Evolutionary conservation across 139 green algal species (phyloP), one percentile per base, ranked within the genome.

Genomic region (Haematococcus lacustris): DNA sequence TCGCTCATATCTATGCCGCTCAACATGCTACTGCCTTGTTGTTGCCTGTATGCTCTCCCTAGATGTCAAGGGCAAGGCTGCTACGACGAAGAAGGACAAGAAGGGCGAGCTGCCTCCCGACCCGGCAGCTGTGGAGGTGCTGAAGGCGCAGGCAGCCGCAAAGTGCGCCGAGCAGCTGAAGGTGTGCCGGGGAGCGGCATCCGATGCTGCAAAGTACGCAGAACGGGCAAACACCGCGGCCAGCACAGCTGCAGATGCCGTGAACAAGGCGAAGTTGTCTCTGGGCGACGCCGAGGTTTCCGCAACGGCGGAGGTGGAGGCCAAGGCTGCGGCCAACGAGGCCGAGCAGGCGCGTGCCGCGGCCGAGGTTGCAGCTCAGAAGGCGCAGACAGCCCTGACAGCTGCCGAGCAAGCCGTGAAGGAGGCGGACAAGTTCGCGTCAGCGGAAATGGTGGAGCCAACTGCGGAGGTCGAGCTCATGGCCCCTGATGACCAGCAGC

Each of bases 81-180:
- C 9, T 26, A 4, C 53, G 21, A n/a, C 25, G 3, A 67, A 38
- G 60, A 67, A 59, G 26, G 65, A 17, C 65, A 71, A 71, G 39
- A 80, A 78, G 63, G 74, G 73, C 35, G 84, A 86, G 67, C 82
- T 85, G 51, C 73, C 69, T 13, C 71, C 75, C 9, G 86, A 91
- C 62, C 73, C 81, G 17, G 82, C 83, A 33, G 80, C 84, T 1
- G 78, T 75, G 0, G 79, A 88, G 73, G 59, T 93, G 61, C 78
- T 93, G 51, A 89, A 89, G 66, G 81, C 77, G 34, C 85, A 92
- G 73, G 70, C 80, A 30, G 77, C 83, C 38, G 78, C 80, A 60
- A 86, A 86, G 75, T 91, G 86, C 72, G 84, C 84, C 35, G 85
- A 87, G 73, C 71, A 85, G 59, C 80, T 91, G 40, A 88, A 87